These are phyloP conservation scores for Aphanomyces cochlioides DNA, from an alignment of 352 stramenopile genomes.

Conservation along the genomic window DNA sequence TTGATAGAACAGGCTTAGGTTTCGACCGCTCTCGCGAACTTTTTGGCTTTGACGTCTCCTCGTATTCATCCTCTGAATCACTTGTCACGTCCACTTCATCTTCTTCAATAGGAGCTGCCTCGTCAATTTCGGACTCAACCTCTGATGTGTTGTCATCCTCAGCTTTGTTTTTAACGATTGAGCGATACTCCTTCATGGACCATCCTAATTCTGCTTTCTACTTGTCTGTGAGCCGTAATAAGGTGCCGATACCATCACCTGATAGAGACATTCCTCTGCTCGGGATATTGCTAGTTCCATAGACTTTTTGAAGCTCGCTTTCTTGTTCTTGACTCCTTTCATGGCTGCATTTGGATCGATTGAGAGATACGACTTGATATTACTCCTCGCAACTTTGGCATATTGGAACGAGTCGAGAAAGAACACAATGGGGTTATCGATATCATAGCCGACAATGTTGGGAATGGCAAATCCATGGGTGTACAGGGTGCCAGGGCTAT, in stretches of 20 bases:
- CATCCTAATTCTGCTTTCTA: no score
- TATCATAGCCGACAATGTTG: not conserved
- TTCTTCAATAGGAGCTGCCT: no score
- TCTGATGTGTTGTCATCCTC: no score
- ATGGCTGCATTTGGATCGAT: not conserved
- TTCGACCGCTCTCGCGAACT: no score
- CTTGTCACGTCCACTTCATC: no score
- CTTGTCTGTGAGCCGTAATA: not conserved
- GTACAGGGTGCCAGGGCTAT: not conserved
- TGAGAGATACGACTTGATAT: conserved; percentile 11
- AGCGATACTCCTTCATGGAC: no score
- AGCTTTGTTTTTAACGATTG: no score
- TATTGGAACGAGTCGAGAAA: conserved; percentile 27
- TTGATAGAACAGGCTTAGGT: no score
- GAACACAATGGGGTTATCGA: conserved; percentile 11
- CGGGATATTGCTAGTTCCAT: not conserved
- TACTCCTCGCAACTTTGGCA: not conserved
- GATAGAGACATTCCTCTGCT: not conserved
- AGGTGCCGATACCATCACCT: not conserved
- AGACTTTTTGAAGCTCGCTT: not conserved
- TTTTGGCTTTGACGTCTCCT: no score
- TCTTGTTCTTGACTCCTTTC: conserved; percentile 15
- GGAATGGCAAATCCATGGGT: conserved; percentile 12
- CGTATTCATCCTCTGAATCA: no score
- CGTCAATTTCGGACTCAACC: no score